Evolutionary conservation across 441 rosid genomes (phyloP).

Genomic region (Croton laevigatus): DNA sequence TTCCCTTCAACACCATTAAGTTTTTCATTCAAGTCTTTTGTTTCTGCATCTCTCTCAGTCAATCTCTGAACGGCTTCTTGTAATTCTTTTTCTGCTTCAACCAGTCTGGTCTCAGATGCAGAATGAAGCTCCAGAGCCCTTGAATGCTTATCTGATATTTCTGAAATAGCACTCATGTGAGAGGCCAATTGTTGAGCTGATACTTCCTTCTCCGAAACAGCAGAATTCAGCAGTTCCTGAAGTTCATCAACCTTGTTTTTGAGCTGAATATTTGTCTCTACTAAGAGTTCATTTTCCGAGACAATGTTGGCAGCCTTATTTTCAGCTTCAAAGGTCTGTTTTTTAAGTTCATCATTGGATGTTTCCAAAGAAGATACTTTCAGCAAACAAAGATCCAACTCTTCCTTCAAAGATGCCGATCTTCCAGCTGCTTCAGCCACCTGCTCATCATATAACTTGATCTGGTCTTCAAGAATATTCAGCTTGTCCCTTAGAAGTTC

Average conservation of each 20-base stretch:
- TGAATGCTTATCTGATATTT: conserved; percentile 56
- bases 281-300: conserved; percentile 66
- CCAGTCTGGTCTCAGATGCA: conserved; percentile 39
- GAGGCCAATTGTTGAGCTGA: conserved; percentile 52
- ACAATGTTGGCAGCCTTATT: conserved; percentile 50
- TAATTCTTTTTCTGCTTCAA: conserved; percentile 41
- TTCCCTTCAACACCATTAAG: conserved; percentile 52
- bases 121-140: conserved; percentile 53
- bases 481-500: conserved; percentile 57
- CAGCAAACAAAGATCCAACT: conserved; percentile 51
- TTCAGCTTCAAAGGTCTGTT: conserved; percentile 53
- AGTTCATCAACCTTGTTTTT: conserved; percentile 69
- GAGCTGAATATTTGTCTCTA: conserved; percentile 77
- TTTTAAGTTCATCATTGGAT: conserved; percentile 57
- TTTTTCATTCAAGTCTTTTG: conserved; percentile 56
- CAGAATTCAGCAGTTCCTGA: conserved; percentile 53
- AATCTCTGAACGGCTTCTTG: conserved; percentile 53
- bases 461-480: conserved; percentile 55
- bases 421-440: conserved; percentile 49
- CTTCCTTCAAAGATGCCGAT: conserved; percentile 60
- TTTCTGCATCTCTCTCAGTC: conserved; percentile 51
- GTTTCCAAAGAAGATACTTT: conserved; percentile 58
- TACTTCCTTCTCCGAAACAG: conserved; percentile 63
- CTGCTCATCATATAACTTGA: conserved; percentile 54
- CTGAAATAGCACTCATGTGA: conserved; percentile 40